Percentiles rank a stretch among this genome's conserved stretches.
Evolutionary conservation across 2,329 filamentous ascomycete genomes (phyloP).

Genomic region (Sordariomycetes sp.): DNA sequence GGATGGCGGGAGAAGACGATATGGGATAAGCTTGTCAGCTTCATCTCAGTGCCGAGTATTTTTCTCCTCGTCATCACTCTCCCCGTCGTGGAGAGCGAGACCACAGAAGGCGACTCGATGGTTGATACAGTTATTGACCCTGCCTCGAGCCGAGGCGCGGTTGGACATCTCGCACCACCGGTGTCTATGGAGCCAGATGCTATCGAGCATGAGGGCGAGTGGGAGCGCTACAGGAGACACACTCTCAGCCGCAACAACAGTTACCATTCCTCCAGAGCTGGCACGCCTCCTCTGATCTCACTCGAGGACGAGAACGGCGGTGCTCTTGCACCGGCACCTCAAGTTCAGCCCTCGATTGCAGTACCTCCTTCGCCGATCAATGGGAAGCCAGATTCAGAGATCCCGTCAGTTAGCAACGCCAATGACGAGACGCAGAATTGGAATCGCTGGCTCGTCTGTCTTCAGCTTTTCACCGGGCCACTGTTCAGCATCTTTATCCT

Average conservation of each 20-base stretch:
- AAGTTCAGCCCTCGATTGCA: not conserved
- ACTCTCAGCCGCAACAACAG: slow-evolving; percentile 22
- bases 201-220: slow-evolving; percentile 41
- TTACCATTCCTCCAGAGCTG: slow-evolving; percentile 7
- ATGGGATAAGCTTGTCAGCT: slow-evolving; percentile 74
- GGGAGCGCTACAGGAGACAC: slow-evolving; percentile 48
- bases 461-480: slow-evolving; percentile 82
- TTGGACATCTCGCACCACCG: slow-evolving; percentile 19
- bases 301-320: slow-evolving; percentile 9
- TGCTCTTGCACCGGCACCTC: slow-evolving; percentile 7
- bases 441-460: slow-evolving; percentile 82
- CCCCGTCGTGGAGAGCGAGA: slow-evolving; percentile 74
- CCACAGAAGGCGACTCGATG: slow-evolving; percentile 33
- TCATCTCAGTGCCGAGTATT: slow-evolving; percentile 82
- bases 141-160: not conserved
- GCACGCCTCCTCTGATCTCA: slow-evolving; percentile 5
- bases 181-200: slow-evolving; percentile 22
- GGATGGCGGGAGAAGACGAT: slow-evolving; percentile 73
- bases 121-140: slow-evolving; percentile 13
- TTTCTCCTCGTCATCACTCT: slow-evolving; percentile 84
- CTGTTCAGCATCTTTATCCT: slow-evolving; percentile 71
- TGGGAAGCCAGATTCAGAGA: slow-evolving; percentile 19
- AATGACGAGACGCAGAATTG: slow-evolving; percentile 49
- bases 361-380: not conserved
- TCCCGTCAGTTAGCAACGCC: slow-evolving; percentile 19